Evolutionary conservation across 2,329 filamentous ascomycete genomes (phyloP), one percentile per base, ranked within the genome.

Genomic region (Coniochaeta prunicola): DNA sequence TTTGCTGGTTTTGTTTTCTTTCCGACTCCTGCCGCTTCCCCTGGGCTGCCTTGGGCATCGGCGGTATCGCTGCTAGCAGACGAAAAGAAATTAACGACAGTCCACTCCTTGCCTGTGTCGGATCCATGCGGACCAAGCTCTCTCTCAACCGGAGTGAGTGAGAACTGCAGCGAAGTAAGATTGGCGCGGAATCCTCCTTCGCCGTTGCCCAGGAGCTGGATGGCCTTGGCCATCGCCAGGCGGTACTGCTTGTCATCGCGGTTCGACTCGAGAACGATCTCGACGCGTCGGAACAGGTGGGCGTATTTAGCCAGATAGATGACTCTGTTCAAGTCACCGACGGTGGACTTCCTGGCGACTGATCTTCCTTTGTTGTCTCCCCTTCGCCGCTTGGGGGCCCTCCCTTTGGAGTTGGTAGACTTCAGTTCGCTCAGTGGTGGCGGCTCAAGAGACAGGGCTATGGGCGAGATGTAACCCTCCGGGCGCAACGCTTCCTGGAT

Each of bases 251-350:
- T 40, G 1, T 59, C 61, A 2, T 68, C 72, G 5, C 77, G 74
- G 60, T 75, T 78, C 8, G 67, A 63, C 57, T 80, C 75, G 0
- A 80, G 71, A 40, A 75, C 71, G 42, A 83, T 68, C 57, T 67
- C 67, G 56, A 81, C 64, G 53, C 70, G 67, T 2, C 77, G 74
- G 36, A 82, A 70, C 21, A 76, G 64, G 19, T 69, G 66, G 8
- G 71, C 70, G 59, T 76, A 75, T 42, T 72, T 72, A 12, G 63
- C 58, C 7, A 76, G 65, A n/a, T 71, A 67, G 48, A 76, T 67
- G n/a, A 48, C 53, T 21, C 61, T 26, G 45, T 30, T 50, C 21
- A 30, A 21, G 13, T 50, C 24, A 2, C 45, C 45, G 21, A 50
- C 45, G n/a, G 45, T 50, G 13, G 45, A 50, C 24, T 28, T 50